Evolutionary conservation across 2,329 filamentous ascomycete species (phyloP).

Genomic region (Septoria linicola): DNA sequence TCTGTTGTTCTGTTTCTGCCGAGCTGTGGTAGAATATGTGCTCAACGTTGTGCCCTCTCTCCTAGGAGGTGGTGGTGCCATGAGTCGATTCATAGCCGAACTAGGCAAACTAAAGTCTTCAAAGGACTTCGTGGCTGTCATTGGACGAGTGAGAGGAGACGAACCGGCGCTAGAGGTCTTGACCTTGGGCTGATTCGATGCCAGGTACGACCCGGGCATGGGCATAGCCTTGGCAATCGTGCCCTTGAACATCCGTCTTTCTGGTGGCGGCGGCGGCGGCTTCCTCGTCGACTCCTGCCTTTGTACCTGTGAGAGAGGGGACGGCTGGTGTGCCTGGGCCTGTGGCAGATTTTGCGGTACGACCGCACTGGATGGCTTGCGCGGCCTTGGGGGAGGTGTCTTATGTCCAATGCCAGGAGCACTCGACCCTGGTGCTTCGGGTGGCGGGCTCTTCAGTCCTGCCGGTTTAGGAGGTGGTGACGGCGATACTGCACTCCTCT

Average conservation of each 20-base stretch:
- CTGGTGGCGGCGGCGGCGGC: constrained; percentile 31
- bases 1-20: constrained; percentile 32
- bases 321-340: constrained; percentile 30
- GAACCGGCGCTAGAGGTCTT: constrained; percentile 5
- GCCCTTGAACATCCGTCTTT: constrained; percentile 35
- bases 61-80: constrained; percentile 30
- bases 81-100: constrained; percentile 18
- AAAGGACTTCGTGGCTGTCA: constrained; percentile 22
- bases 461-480: constrained; percentile 40
- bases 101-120: constrained; percentile 25
- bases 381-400: constrained; percentile 38
- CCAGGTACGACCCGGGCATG: constrained; percentile 20
- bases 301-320: constrained; percentile 38
- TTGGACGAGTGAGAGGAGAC: constrained; percentile 23
- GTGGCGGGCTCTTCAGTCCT: constrained; percentile 43
- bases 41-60: constrained; percentile 33
- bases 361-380: constrained; percentile 39
- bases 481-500: constrained; percentile 30
- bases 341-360: constrained; percentile 26
- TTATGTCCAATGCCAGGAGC: constrained; percentile 23
- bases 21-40: constrained; percentile 36
- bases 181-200: constrained; percentile 11
- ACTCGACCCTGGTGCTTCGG: constrained; percentile 24
- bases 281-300: constrained; percentile 34
- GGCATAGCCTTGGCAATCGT: constrained; percentile 27